A percentile compares a stretch with the other conserved stretches of the same genome.
Evolutionary conservation across 1,284 basidiomycete genomes (phyloP).

Genomic region (Cryptococcus floricola): DNA sequence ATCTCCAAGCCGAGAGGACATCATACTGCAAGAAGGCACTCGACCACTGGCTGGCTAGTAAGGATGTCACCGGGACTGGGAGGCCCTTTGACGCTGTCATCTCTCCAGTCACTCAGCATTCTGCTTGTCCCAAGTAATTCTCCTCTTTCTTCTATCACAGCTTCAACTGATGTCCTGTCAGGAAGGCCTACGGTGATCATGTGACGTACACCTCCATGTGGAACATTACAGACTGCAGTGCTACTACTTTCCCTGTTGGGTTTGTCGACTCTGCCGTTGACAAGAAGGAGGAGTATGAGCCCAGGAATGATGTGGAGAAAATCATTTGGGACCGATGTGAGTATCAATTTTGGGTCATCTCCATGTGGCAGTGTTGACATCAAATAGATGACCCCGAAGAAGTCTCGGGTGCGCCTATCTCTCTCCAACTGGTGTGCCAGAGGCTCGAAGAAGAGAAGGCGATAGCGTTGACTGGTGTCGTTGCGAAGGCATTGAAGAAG

Average conservation of each 20-base stretch:
- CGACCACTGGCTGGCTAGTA: conserved; percentile 31
- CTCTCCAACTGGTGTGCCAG: conserved; percentile 65
- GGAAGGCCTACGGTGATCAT: conserved; percentile 24
- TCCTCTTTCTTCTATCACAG: neutral
- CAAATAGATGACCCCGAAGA: conserved; percentile 57
- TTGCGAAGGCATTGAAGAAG: conserved; percentile 50
- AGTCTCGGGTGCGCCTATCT: conserved; percentile 61
- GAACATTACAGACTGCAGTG: conserved; percentile 37
- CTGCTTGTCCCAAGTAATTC: conserved; percentile 26
- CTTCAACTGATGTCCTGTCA: neutral
- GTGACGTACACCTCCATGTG: conserved; percentile 39
- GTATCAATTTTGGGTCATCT: conserved; percentile 21
- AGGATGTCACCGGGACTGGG: conserved; percentile 31
- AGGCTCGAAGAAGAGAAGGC: conserved; percentile 57
- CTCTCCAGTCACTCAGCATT: conserved; percentile 26
- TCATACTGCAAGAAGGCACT: conserved; percentile 28
- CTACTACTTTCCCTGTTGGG: conserved; percentile 64
- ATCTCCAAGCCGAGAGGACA: conserved; percentile 26
- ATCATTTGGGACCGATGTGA: conserved; percentile 58
- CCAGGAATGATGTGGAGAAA: conserved; percentile 55
- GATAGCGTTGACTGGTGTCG: conserved; percentile 28
- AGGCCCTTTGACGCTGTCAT: conserved; percentile 41
- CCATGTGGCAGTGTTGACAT: neutral
- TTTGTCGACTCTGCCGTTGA: conserved; percentile 54
- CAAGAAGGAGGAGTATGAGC: conserved; percentile 48